phyloP scores from a whole-genome alignment of 371 early-diverging fungal genomes.

The Lichtheimia hyalospora region DNA sequence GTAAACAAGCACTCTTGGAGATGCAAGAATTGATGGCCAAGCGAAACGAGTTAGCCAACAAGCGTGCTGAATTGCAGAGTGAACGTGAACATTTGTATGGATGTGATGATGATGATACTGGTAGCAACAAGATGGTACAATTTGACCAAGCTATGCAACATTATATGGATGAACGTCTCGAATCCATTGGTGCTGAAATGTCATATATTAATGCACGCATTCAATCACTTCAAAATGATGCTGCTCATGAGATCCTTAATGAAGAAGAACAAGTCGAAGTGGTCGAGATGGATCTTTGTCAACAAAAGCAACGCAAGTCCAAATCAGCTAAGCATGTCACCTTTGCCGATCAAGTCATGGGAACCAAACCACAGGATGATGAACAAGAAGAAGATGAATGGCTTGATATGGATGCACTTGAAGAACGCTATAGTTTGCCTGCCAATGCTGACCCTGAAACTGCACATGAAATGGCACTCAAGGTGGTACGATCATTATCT shows the following conservation, averaged over 20 bases:
- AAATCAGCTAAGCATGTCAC: slow-evolving; percentile 32
- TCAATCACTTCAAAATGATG: slow-evolving; percentile 67
- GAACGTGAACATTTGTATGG: slow-evolving; percentile 64
- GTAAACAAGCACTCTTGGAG: slow-evolving; percentile 44
- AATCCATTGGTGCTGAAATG: slow-evolving; percentile 80
- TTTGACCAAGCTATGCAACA: slow-evolving; percentile 52
- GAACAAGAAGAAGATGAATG: slow-evolving; percentile 45
- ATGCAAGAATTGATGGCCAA: slow-evolving; percentile 42
- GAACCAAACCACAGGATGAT: slow-evolving; percentile 44
- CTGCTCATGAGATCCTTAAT: slow-evolving; percentile 56
- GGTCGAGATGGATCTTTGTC: slow-evolving; percentile 15
- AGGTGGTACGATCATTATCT: slow-evolving; percentile 68
- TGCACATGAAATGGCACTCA: slow-evolving; percentile 61
- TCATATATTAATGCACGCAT: slow-evolving; percentile 70
- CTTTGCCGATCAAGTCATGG: slow-evolving; percentile 38
- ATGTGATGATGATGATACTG: slow-evolving; percentile 35
- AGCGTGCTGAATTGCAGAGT: slow-evolving; percentile 62
- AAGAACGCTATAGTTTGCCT: slow-evolving; percentile 55
- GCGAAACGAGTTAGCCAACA: slow-evolving; percentile 58
- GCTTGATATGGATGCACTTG: slow-evolving; percentile 51
- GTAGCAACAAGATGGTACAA: slow-evolving; percentile 27
- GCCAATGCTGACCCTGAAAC: slow-evolving; percentile 55
- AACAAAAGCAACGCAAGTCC: not conserved
- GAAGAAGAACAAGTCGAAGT: slow-evolving; percentile 25
- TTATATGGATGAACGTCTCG: slow-evolving; percentile 84